These are phyloP conservation scores for Zymoseptoria passerinii DNA, from an alignment of 2,329 filamentous ascomycete species.

Conservation along the genomic window DNA sequence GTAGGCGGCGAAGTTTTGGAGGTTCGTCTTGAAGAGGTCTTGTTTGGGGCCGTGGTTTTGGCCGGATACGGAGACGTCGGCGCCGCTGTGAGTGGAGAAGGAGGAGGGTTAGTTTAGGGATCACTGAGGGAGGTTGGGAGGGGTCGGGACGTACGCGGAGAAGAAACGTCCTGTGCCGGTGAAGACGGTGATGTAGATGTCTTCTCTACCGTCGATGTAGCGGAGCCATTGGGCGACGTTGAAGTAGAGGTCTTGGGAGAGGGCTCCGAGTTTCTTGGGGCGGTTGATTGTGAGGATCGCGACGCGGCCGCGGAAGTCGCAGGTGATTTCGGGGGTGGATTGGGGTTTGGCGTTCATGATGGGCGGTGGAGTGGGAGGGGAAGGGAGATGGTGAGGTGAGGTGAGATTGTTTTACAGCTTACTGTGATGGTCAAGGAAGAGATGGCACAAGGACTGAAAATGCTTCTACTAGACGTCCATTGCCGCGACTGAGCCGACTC, in stretches of 20 bases:
- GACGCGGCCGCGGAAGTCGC: conserved; percentile 59
- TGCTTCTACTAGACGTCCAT: background rate
- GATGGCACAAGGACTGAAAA: background rate
- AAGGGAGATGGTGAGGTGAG: background rate
- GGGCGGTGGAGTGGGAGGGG: background rate
- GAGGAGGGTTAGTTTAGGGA: conserved; percentile 6
- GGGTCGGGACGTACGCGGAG: conserved; percentile 61
- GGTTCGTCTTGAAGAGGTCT: conserved; percentile 47
- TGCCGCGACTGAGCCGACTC: background rate
- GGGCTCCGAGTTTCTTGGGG: conserved; percentile 77
- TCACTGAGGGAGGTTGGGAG: background rate
- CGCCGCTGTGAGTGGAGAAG: conserved; percentile 59
- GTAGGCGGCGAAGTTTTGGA: conserved; percentile 64
- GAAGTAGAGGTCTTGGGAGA: conserved; percentile 59
- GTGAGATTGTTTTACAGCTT: background rate
- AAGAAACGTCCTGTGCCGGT: conserved; percentile 75
- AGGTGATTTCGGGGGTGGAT: conserved; percentile 13
- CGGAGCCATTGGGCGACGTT: conserved; percentile 60
- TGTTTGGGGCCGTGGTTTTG: conserved; percentile 25
- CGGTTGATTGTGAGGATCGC: conserved; percentile 84
- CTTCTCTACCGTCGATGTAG: conserved; percentile 68
- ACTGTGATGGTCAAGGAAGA: background rate
- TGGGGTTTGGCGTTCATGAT: conserved; percentile 15
- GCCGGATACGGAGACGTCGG: conserved; percentile 56
- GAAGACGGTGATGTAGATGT: conserved; percentile 76